Percentiles rank a stretch among this genome's conserved stretches.
Evolutionary conservation across 768 basidiomycete genomes (phyloP).

Genomic region (Suillus cothurnatus): DNA sequence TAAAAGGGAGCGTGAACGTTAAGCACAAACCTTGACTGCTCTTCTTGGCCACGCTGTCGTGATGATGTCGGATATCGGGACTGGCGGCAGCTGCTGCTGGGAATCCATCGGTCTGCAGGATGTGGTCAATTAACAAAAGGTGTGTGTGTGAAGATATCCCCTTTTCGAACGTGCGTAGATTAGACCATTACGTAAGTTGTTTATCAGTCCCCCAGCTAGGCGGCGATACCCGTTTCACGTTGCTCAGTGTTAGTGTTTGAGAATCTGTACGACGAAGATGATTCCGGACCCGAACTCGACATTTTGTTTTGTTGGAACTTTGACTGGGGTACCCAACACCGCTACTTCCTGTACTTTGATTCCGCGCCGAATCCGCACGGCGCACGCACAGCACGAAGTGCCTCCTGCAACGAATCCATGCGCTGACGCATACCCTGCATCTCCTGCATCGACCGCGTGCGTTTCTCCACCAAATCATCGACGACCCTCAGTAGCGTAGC

Average conservation of each 20-base stretch:
- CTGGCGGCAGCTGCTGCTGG: conserved; percentile 32
- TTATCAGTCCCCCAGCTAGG: conserved; percentile 37
- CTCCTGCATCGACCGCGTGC: conserved; percentile 59
- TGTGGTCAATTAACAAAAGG: conserved; percentile 28
- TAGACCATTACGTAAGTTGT: not conserved
- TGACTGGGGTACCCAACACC: conserved; percentile 20
- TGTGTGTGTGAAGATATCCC: conserved; percentile 31
- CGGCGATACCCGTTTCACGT: conserved; percentile 38
- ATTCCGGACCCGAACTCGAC: conserved; percentile 26
- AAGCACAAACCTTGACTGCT: conserved; percentile 48
- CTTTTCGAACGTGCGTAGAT: conserved; percentile 23
- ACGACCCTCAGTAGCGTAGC: no score
- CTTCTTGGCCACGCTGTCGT: conserved; percentile 52
- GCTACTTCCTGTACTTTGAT: conserved; percentile 14
- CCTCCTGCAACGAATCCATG: conserved; percentile 69
- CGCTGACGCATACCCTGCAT: conserved; percentile 58
- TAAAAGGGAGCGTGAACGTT: conserved; percentile 11
- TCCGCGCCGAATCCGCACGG: conserved; percentile 24
- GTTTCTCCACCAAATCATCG: conserved; percentile 62
- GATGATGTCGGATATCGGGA: conserved; percentile 44
- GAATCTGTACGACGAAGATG: conserved; percentile 48
- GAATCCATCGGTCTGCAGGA: conserved; percentile 35
- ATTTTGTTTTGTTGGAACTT: conserved; percentile 43
- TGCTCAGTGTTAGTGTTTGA: conserved; percentile 41
- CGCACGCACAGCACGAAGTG: conserved; percentile 34